These are phyloP conservation scores for Trypethelium eluteriae DNA, from an alignment of 495 filamentous ascomycete species.

Conservation along the genomic window DNA sequence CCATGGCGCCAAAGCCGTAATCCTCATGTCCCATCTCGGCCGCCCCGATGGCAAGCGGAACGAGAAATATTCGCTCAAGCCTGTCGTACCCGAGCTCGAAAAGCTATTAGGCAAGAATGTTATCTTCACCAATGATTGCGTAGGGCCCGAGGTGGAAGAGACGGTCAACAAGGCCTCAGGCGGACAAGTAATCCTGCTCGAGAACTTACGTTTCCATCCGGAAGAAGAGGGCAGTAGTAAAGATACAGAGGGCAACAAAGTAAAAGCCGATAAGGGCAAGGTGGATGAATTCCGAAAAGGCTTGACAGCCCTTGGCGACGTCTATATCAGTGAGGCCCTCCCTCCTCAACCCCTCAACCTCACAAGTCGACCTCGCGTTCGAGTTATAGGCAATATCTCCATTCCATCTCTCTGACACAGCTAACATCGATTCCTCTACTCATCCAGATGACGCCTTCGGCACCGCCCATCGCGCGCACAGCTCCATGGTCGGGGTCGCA, in stretches of 20 bases:
- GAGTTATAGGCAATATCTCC: not conserved
- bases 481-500: slow-evolving; percentile 95
- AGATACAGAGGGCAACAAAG: slow-evolving; percentile 89
- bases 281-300: slow-evolving; percentile 92
- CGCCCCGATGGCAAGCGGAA: slow-evolving; percentile 85
- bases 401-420: no score
- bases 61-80: slow-evolving; percentile 89
- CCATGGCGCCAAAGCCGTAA: slow-evolving; percentile 84
- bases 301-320: slow-evolving; percentile 86
- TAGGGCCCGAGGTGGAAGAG: slow-evolving; percentile 82
- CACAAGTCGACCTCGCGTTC: not conserved
- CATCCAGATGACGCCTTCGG: slow-evolving; percentile 91
- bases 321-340: slow-evolving; percentile 80
- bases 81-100: slow-evolving; percentile 84
- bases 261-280: slow-evolving; percentile 83
- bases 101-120: slow-evolving; percentile 76
- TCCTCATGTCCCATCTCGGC: slow-evolving; percentile 98
- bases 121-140: slow-evolving; percentile 82
- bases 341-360: not conserved
- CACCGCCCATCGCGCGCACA: slow-evolving; percentile 95
- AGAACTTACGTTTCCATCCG: slow-evolving; percentile 95
- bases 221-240: slow-evolving; percentile 96
- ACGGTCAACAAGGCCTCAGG: slow-evolving; percentile 74
- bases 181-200: slow-evolving; percentile 82
- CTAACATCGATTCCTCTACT: not conserved